Base-by-base conservation (phyloP, 1,139 yeast genomes). In the Diutina sp. region DNA sequence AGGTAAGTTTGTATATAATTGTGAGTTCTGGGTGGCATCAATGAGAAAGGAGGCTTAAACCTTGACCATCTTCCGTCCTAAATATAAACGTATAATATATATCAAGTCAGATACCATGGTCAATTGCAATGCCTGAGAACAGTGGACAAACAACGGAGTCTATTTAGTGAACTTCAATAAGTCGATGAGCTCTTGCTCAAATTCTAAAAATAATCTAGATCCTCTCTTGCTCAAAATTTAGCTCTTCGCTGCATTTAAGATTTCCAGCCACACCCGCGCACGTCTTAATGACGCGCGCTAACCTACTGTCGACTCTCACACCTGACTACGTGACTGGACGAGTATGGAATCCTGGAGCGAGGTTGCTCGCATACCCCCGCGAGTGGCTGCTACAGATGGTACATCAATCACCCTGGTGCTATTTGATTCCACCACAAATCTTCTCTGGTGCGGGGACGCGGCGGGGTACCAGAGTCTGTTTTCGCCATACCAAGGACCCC, bases 371-470 rank as follows among this genome's bases (percentile, higher is more conserved):
- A 29, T 47, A 18, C 51, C 51, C 18, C 30, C 16, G 35, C 29
- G 51, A 16, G 51, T 30, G n/a, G 51, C 51, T 30, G 30, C 51
- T 30, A 47, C 51, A n/a, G 51, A 47, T 28, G 51, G 51, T 14
- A 14, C 51, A 7, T 25, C 51, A 18, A 57, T 61, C 54, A 56
- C 62, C 25, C 53, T 61, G 21, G 58, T 61, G 11, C 56, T 47
- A 30, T 90, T 90, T 67, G 98, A 93, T 69, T 78, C 78, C 54
- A 72, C 78, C 28, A 81, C 84, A 58, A 93, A 90, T 63, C 72
- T 91, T 53, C 67, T 91, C 3, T 93, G 98, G 98, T 77, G 85
- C 4, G 97, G 96, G n/a, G 93, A 87, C 66, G 72, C 77, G 11
- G 68, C 66, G 46, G 78, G 78, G 11, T 68, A 64, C 59, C 60